Evolutionary conservation across 1,284 basidiomycete genomes (phyloP).

Genomic region (Leccinum angustisporum): DNA sequence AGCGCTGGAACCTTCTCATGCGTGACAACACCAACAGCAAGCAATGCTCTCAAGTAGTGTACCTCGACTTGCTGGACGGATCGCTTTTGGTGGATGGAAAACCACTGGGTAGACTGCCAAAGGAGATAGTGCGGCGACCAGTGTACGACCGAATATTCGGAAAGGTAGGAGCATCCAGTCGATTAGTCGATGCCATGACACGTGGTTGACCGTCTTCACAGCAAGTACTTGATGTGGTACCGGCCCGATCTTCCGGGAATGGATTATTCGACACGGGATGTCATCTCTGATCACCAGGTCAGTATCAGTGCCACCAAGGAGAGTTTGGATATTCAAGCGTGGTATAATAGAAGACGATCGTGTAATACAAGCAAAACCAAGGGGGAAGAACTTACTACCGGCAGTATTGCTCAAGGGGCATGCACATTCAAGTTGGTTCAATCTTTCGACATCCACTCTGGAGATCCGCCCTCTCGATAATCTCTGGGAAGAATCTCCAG

Average conservation of each 20-base stretch:
- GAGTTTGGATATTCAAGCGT: neutral
- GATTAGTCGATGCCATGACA: neutral
- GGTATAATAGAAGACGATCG: conserved; percentile 18
- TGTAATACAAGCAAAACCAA: conserved; percentile 31
- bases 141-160: conserved; percentile 37
- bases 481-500: conserved; percentile 23
- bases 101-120: conserved; percentile 40
- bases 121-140: conserved; percentile 32
- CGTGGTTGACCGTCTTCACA: conserved; percentile 11
- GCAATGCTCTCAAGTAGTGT: conserved; percentile 26
- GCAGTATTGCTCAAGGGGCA: conserved; percentile 33
- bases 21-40: conserved; percentile 14
- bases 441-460: conserved; percentile 30
- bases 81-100: conserved; percentile 43
- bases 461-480: conserved; percentile 38
- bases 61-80: conserved; percentile 44
- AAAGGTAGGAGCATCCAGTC: conserved; percentile 18
- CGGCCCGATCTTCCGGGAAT: conserved; percentile 35
- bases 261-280: conserved; percentile 34
- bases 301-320: neutral
- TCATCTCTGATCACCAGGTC: conserved; percentile 27
- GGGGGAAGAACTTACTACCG: conserved; percentile 44
- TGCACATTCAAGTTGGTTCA: conserved; percentile 39
- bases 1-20: conserved; percentile 29
- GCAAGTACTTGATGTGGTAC: conserved; percentile 39